Base-by-base conservation (phyloP, 2,329 filamentous ascomycete genomes). In the Shiraia bambusicola region DNA sequence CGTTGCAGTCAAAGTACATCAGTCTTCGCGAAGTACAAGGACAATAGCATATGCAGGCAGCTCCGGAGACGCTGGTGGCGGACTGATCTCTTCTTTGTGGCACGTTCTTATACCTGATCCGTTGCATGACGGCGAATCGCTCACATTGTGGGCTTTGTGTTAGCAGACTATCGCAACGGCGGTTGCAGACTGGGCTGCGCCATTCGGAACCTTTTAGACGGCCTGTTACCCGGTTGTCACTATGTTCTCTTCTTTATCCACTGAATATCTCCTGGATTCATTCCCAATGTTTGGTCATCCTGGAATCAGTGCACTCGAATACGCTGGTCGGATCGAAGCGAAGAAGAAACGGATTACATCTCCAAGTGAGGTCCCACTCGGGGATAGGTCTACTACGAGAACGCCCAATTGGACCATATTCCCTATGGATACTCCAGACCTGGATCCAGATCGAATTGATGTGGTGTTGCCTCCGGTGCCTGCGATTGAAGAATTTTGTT, bases 231-330 rank as follows among this genome's bases (percentile, higher is more conserved):
- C 49, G 16, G 37, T 43, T 35, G 42, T 26, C 39, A 47, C 40
- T 26, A 57, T 52, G 50, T 28, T 46, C 29, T 47, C 47, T 30
- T 46, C 49, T 37, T 42, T 16, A 24, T 57, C 55, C 25, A 60
- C 53, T 13, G 51, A 57, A 42, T 45, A 29, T 16, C 40, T 58
- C 24, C 43, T 58, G 28, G 56, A 60, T 27, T 51, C 45, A 11
- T 57, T 58, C 39, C 54, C 54, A 38, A 66, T 65, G 61, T 63
- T 66, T 37, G 64, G 61, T 12, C 56, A 66, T 46, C 60, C 58
- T 34, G 56, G 63, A 11, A 60, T 65, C 35, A 62, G 57, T 53
- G 59, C 61, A 17, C 52, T 63, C 29, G 60, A 65, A 37, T 67
- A 60, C 45, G 62, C 60, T 8, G 56, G 61, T 22, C 43, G 40